Conservation (phyloP, 768 basidiomycete species). For the Boletus rubroflammeus region DNA sequence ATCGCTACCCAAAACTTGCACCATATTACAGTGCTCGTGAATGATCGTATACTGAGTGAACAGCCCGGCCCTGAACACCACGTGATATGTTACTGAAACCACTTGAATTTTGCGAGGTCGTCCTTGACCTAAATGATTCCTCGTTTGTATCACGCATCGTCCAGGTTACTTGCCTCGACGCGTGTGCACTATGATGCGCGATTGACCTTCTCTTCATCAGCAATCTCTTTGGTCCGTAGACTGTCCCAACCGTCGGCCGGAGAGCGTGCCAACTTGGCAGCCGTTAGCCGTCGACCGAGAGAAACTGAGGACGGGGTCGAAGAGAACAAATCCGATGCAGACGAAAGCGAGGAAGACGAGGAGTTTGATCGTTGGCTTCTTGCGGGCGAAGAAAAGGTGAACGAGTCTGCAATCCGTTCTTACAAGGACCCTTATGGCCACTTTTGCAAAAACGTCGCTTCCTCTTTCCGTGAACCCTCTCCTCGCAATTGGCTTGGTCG, state of each 20-base stretch:
- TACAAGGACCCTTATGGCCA: constrained; percentile 16
- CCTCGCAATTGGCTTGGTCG: constrained; percentile 64
- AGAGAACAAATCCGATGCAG: neutral
- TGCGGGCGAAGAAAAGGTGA: constrained; percentile 11
- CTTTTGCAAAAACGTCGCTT: constrained; percentile 20
- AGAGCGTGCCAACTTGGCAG: constrained; percentile 1
- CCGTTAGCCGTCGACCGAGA: neutral
- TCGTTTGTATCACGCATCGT: constrained; percentile 17
- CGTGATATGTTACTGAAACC: constrained; percentile 16
- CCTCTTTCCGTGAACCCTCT: constrained; percentile 25
- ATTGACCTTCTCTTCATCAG: constrained; percentile 22
- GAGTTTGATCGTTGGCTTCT: constrained; percentile 17
- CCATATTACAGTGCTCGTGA: neutral
- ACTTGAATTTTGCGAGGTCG: constrained; percentile 15
- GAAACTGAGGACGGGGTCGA: constrained; percentile 4
- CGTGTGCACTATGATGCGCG: constrained; percentile 8
- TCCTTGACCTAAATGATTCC: constrained; percentile 18
- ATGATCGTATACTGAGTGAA: neutral
- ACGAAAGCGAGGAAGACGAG: constrained; percentile 11
- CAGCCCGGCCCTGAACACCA: constrained; percentile 22
- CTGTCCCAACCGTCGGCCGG: constrained; percentile 5
- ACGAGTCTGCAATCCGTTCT: constrained; percentile 16
- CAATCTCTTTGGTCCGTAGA: constrained; percentile 10
- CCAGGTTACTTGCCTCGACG: constrained; percentile 6
- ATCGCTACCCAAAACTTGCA: neutral